Evolutionary conservation across 2,329 filamentous ascomycete species (phyloP).

Genomic region (Dothistroma pini): DNA sequence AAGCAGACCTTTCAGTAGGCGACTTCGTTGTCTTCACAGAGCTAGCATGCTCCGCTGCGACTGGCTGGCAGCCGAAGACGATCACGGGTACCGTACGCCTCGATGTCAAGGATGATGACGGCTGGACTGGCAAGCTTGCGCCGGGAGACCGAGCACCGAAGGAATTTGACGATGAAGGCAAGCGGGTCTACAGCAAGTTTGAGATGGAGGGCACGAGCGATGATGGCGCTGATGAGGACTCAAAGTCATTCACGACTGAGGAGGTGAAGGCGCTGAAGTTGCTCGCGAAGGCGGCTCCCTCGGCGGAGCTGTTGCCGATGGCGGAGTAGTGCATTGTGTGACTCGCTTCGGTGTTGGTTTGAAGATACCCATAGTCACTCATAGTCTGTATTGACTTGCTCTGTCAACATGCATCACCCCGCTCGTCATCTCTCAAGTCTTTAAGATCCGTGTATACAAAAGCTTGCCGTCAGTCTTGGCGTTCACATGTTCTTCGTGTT

Average conservation of each 20-base stretch:
- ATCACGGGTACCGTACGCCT: conserved; percentile 61
- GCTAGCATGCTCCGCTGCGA: conserved; percentile 57
- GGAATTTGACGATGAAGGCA: conserved; percentile 65
- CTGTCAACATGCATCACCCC: too few species aligned
- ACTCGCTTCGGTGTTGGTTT: not conserved
- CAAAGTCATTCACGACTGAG: conserved; percentile 5
- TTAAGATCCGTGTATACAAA: not conserved
- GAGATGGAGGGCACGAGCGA: conserved; percentile 63
- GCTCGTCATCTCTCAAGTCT: not conserved
- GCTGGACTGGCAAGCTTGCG: conserved; percentile 58
- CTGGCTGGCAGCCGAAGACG: conserved; percentile 64
- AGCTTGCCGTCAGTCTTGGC: not conserved
- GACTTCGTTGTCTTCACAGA: conserved; percentile 69
- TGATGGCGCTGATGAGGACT: conserved; percentile 45
- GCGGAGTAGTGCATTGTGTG: not conserved
- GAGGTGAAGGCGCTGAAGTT: conserved; percentile 9
- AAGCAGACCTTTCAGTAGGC: conserved; percentile 51
- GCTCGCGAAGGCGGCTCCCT: not conserved
- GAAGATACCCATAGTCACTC: not conserved
- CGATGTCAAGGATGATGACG: conserved; percentile 55
- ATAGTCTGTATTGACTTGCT: too few species aligned
- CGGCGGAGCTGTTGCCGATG: not conserved
- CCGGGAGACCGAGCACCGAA: conserved; percentile 61
- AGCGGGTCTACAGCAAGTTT: conserved; percentile 72
- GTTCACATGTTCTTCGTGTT: not conserved